Evolutionary conservation across 305 asterid genomes (phyloP).

Genomic region (Fraxinus sp.): DNA sequence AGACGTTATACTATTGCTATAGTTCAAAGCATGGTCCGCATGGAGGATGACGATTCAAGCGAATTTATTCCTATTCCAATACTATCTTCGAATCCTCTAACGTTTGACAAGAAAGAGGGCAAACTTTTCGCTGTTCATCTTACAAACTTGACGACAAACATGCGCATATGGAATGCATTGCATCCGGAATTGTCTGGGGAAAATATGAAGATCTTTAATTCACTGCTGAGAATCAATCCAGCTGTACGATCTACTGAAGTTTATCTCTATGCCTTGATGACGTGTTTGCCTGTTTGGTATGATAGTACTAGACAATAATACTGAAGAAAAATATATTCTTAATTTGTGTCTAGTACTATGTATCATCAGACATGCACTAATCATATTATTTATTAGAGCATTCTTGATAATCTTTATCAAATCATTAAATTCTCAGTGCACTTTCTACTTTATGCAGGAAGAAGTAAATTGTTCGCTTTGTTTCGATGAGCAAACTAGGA

Average conservation of each 20-base stretch:
- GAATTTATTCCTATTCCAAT: not conserved
- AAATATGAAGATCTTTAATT: constrained; percentile 24
- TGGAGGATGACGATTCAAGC: not conserved
- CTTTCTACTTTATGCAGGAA: constrained; percentile 20
- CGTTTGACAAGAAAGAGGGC: not conserved
- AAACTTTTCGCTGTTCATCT: constrained; percentile 38
- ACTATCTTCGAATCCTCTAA: constrained; percentile 28
- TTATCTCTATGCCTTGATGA: not conserved
- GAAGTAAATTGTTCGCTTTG: constrained; percentile 33
- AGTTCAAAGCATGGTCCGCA: constrained; percentile 13
- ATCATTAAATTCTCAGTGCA: not conserved
- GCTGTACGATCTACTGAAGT: constrained; percentile 20
- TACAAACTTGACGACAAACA: constrained; percentile 44
- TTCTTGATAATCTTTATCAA: not conserved
- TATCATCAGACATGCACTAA: no score
- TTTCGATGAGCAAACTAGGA: not conserved
- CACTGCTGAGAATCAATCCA: constrained; percentile 30
- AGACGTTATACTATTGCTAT: constrained; percentile 36
- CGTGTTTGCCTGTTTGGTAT: not conserved
- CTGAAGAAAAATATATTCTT: not conserved
- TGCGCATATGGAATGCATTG: constrained; percentile 45
- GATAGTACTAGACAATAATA: not conserved
- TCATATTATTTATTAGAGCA: not conserved
- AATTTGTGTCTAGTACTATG: not conserved
- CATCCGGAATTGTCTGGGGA: constrained; percentile 17